These are phyloP conservation scores for Lizonia empirigonia DNA, from an alignment of 2,329 filamentous ascomycete genomes.

Conservation along the genomic window DNA sequence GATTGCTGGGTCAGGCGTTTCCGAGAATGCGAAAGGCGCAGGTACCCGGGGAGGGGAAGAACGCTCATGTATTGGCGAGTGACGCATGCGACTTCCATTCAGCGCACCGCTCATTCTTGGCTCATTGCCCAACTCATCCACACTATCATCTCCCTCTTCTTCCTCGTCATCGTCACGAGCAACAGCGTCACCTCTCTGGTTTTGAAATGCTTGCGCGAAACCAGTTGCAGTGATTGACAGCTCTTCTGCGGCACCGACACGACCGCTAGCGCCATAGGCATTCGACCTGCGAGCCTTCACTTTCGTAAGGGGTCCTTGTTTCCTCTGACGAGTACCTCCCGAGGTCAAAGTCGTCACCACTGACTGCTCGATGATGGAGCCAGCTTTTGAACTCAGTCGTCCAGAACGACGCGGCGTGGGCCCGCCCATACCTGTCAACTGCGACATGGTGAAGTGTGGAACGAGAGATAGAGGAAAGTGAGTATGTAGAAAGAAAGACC, in stretches of 20 bases:
- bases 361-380: constrained; percentile 35
- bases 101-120: constrained; percentile 20
- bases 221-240: constrained; percentile 35
- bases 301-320: constrained; percentile 37
- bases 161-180: constrained; percentile 30
- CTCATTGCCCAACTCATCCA: constrained; percentile 23
- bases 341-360: constrained; percentile 26
- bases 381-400: constrained; percentile 35
- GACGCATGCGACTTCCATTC: constrained; percentile 8
- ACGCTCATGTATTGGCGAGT: constrained; percentile 17
- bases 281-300: constrained; percentile 41
- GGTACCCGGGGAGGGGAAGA: constrained; percentile 6
- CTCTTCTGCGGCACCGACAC: constrained; percentile 38
- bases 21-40: constrained; percentile 25
- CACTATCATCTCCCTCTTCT: constrained; percentile 19
- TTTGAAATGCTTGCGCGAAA: constrained; percentile 42
- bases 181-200: constrained; percentile 36
- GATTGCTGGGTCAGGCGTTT: constrained; percentile 25
- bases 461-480: background rate
- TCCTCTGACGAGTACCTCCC: constrained; percentile 25
- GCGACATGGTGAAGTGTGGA: constrained; percentile 28
- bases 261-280: constrained; percentile 47
- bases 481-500: background rate
- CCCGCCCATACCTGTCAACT: constrained; percentile 26
- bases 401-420: constrained; percentile 42